phyloP scores from a whole-genome alignment of 495 filamentous ascomycete species.

The Parachaetomium inaequale region DNA sequence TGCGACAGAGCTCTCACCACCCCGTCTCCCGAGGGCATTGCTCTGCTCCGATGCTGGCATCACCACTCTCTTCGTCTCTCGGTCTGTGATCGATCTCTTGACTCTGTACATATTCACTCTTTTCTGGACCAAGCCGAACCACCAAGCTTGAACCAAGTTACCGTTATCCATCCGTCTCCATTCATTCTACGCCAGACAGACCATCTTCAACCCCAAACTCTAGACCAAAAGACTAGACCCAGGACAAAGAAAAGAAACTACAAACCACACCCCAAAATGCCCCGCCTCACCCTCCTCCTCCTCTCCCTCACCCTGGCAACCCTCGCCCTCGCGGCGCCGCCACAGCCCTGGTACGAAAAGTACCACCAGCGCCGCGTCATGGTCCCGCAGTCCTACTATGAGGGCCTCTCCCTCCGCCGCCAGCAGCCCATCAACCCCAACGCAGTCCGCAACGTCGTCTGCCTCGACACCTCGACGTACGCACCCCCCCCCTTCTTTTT shows the following conservation, averaged over 20 bases:
- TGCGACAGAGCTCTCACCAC: neutral
- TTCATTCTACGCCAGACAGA: neutral
- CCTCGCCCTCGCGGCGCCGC: slow-evolving; percentile 20
- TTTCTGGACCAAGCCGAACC: neutral
- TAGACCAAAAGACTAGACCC: neutral
- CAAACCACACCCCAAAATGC: too few species aligned
- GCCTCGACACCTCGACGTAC: slow-evolving; percentile 38
- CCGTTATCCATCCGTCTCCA: neutral
- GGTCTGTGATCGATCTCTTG: slow-evolving; percentile 16
- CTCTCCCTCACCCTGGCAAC: slow-evolving; percentile 8
- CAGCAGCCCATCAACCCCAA: slow-evolving; percentile 33
- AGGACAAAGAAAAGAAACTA: too few species aligned
- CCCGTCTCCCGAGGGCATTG: neutral
- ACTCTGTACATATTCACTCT: slow-evolving; percentile 1
- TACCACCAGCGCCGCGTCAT: slow-evolving; percentile 25
- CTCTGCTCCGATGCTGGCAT: slow-evolving; percentile 20
- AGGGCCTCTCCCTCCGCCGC: slow-evolving; percentile 37
- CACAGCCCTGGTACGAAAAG: slow-evolving; percentile 19
- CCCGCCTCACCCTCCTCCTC: slow-evolving; percentile 18
- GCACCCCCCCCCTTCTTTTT: slow-evolving; percentile 5
- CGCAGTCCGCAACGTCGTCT: slow-evolving; percentile 34
- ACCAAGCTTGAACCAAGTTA: neutral
- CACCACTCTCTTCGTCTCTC: slow-evolving; percentile 4
- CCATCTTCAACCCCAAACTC: neutral
- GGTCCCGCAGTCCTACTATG: slow-evolving; percentile 33